phyloP scores from a whole-genome alignment of 2,329 filamentous ascomycete species.

The Clonostachys solani region DNA sequence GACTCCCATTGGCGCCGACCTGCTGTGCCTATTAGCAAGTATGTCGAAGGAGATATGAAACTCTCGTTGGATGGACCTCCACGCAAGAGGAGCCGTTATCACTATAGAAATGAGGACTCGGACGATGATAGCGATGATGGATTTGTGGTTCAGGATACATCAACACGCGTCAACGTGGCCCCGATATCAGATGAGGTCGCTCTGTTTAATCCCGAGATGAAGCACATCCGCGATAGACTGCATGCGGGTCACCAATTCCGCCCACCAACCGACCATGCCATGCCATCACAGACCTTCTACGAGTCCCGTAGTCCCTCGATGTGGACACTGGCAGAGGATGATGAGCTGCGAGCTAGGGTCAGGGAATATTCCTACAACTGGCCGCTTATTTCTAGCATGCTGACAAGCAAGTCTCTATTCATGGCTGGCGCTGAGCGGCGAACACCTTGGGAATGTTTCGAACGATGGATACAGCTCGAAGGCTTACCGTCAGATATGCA shows the following conservation, averaged over 20 bases:
- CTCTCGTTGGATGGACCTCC: conserved; percentile 62
- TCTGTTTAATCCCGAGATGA: conserved; percentile 85
- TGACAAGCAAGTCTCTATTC: conserved; percentile 71
- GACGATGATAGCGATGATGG: conserved; percentile 53
- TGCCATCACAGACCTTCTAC: conserved; percentile 89
- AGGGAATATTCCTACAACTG: conserved; percentile 97
- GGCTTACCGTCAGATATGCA: conserved; percentile 89
- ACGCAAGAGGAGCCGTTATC: conserved; percentile 76
- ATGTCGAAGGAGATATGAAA: conserved; percentile 74
- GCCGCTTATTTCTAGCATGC: conserved; percentile 84
- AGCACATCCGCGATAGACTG: conserved; percentile 81
- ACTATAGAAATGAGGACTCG: conserved; percentile 71
- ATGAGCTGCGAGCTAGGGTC: conserved; percentile 79
- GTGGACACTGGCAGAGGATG: conserved; percentile 87
- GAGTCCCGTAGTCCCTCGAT: conserved; percentile 83
- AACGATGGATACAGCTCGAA: conserved; percentile 91
- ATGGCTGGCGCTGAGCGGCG: conserved; percentile 83
- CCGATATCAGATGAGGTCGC: conserved; percentile 76
- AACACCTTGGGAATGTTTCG: conserved; percentile 98
- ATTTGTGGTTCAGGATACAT: conserved; percentile 36
- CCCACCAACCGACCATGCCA: conserved; percentile 84
- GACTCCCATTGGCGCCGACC: conserved; percentile 71
- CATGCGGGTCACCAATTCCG: conserved; percentile 91
- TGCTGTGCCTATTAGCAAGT: conserved; percentile 83
- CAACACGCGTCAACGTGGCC: conserved; percentile 41